Conservation (phyloP, 1,284 basidiomycete species). For the Sphagnurus paluster region DNA sequence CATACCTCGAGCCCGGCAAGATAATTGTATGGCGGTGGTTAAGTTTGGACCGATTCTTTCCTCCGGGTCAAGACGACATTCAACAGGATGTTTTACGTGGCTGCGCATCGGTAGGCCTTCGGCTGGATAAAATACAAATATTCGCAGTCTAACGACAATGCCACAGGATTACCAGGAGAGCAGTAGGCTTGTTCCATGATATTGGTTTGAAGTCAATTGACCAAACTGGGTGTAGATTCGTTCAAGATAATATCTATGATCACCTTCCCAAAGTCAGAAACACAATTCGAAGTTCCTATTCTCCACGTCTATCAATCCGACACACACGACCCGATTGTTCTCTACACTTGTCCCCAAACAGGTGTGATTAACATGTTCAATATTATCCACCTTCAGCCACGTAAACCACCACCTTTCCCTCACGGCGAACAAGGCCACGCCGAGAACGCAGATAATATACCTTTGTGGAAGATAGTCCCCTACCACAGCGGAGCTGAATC, state of each 20-base stretch:
- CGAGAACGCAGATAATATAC: conserved; percentile 21
- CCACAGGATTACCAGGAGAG: conserved; percentile 78
- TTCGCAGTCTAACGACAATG: conserved; percentile 8
- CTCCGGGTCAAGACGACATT: conserved; percentile 35
- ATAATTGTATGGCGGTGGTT: conserved; percentile 69
- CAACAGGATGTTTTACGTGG: conserved; percentile 49
- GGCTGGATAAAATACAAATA: background rate
- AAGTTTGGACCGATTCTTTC: conserved; percentile 64
- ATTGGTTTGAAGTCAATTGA: background rate
- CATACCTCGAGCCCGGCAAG: conserved; percentile 47
- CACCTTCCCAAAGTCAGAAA: conserved; percentile 40
- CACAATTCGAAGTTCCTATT: conserved; percentile 32
- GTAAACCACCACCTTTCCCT: conserved; percentile 28
- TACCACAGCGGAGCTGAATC: conserved; percentile 1
- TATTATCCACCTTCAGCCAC: conserved; percentile 41
- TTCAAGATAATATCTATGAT: conserved; percentile 59
- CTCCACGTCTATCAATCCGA: conserved; percentile 45
- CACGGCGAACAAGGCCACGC: conserved; percentile 13
- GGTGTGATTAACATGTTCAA: conserved; percentile 47
- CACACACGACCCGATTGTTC: conserved; percentile 51
- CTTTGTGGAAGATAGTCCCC: conserved; percentile 11
- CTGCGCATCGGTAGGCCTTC: conserved; percentile 57
- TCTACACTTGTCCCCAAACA: conserved; percentile 41
- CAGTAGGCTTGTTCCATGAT: conserved; percentile 37
- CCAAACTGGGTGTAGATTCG: conserved; percentile 43